A percentile compares a stretch with the other conserved stretches of the same genome.
Conservation (phyloP, 1,284 basidiomycete species). For the Leccinum subfulvum region DNA sequence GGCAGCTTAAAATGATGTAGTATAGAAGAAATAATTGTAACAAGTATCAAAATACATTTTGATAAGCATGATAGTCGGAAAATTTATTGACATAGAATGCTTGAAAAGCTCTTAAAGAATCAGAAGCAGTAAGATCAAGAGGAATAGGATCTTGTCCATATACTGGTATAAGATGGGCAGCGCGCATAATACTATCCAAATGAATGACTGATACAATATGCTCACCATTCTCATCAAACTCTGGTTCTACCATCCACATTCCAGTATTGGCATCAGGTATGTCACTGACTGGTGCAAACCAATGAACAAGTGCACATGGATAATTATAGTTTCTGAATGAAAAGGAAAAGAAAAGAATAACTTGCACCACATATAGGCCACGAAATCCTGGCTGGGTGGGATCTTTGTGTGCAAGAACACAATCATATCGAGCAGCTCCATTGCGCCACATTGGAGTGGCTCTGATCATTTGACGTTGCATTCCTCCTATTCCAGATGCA, state of each 20-base stretch:
- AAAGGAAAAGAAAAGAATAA: neutral
- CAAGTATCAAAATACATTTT: neutral
- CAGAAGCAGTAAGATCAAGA: neutral
- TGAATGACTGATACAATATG: neutral
- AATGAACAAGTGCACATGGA: neutral
- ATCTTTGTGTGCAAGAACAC: neutral
- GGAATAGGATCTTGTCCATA: neutral
- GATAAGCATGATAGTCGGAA: constrained; percentile 1
- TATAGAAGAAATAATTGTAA: too few species aligned
- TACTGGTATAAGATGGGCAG: neutral
- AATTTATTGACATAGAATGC: neutral
- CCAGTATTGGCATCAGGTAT: neutral
- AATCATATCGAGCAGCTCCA: neutral
- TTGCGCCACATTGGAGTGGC: neutral
- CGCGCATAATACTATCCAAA: neutral
- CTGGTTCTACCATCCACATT: neutral
- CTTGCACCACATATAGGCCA: neutral
- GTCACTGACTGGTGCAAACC: neutral
- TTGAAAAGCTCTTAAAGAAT: neutral
- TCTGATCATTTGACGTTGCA: neutral
- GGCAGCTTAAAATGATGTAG: too few species aligned
- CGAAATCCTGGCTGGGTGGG: neutral
- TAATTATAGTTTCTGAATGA: neutral
- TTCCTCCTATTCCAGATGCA: neutral
- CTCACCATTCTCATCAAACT: neutral